A percentile compares a stretch with the other conserved stretches of the same genome.
These are phyloP conservation scores for Cucurbitaria berberidis DNA, from an alignment of 2,329 filamentous ascomycete genomes.

Conservation along the genomic window DNA sequence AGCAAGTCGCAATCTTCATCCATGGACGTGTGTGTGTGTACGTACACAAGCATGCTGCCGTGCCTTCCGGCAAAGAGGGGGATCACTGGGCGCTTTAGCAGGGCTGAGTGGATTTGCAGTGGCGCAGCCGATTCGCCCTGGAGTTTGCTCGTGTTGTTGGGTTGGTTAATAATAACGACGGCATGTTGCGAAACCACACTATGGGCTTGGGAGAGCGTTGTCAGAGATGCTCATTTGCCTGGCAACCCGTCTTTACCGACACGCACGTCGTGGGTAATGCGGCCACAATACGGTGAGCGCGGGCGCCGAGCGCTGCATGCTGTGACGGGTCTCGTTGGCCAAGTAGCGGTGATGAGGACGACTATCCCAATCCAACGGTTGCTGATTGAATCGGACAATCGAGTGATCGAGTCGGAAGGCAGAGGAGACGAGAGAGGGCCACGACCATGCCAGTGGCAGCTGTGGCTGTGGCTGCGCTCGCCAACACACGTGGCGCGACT, in stretches of 20 bases:
- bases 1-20: background rate
- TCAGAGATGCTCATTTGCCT: slow-evolving; percentile 25
- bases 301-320: slow-evolving; percentile 8
- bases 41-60: slow-evolving; percentile 21
- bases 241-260: slow-evolving; percentile 20
- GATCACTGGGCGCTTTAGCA: slow-evolving; percentile 4
- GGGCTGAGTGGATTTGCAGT: slow-evolving; percentile 8
- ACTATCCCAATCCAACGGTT: slow-evolving; percentile 22
- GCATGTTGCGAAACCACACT: slow-evolving; percentile 24
- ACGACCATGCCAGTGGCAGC: too few relatives aligned
- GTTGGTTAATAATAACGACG: slow-evolving; percentile 8
- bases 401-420: too few relatives aligned
- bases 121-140: slow-evolving; percentile 5
- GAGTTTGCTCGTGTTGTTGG: slow-evolving; percentile 9
- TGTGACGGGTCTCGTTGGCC: slow-evolving; percentile 5
- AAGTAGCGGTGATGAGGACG: slow-evolving; percentile 14
- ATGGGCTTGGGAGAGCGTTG: slow-evolving; percentile 10
- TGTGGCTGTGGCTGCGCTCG: slow-evolving; percentile 20
- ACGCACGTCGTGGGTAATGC: slow-evolving; percentile 7
- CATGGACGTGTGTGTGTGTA: too few relatives aligned
- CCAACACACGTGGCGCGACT: slow-evolving; percentile 32
- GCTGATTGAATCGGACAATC: too few relatives aligned
- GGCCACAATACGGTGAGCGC: slow-evolving; percentile 14
- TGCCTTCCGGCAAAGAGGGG: slow-evolving; percentile 17
- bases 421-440: too few relatives aligned